Conservation (phyloP, 805 yeast genomes). For the Teunomyces aglyptinius region DNA sequence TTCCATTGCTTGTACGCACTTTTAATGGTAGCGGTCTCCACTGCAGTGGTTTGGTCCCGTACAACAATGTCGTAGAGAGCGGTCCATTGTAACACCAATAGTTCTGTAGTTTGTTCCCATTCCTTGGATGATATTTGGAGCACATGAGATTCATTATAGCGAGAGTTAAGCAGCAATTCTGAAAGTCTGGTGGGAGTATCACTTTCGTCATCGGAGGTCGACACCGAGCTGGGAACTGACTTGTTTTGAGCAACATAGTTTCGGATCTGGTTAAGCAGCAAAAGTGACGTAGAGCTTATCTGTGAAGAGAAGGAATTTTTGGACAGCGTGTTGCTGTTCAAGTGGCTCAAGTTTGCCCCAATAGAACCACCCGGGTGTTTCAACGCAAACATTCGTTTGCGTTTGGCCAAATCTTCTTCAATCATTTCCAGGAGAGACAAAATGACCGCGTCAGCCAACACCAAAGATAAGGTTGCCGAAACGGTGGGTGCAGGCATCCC, state of each 20-base stretch:
- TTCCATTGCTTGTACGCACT: constrained; percentile 9
- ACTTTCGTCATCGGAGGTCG: constrained; percentile 24
- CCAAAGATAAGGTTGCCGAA: constrained; percentile 72
- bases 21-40: constrained; percentile 6
- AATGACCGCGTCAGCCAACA: constrained; percentile 75
- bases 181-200: constrained; percentile 1
- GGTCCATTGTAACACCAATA: constrained; percentile 31
- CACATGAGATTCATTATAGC: neutral
- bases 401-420: constrained; percentile 50
- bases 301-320: constrained; percentile 14
- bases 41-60: constrained; percentile 4
- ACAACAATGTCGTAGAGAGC: constrained; percentile 35
- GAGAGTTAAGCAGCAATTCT: neutral
- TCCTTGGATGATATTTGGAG: constrained; percentile 3
- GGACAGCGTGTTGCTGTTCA: constrained; percentile 24
- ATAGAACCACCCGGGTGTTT: constrained; percentile 93
- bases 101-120: neutral
- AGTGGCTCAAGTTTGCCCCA: constrained; percentile 50
- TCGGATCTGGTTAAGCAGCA: constrained; percentile 12
- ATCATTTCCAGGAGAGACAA: constrained; percentile 70
- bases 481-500: constrained; percentile 89
- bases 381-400: constrained; percentile 59
- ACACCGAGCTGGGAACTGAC: constrained; percentile 9
- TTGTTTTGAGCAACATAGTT: neutral
- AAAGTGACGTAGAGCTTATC: constrained; percentile 11